Evolutionary conservation across 2,329 filamentous ascomycete genomes (phyloP).

Genomic region (Cucurbitaria berberidis): DNA sequence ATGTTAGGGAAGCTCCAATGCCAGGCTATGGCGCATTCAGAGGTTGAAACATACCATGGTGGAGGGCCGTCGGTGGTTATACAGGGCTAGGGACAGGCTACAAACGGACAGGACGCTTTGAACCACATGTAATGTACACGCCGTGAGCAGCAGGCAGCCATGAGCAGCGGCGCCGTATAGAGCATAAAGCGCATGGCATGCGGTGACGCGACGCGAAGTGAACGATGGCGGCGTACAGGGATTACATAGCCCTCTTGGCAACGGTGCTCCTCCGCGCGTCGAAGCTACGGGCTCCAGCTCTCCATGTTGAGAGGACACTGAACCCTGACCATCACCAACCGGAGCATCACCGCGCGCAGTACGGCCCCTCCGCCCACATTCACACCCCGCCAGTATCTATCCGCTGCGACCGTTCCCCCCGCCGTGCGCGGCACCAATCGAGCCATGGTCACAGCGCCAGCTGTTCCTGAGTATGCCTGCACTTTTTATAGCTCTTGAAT

Average conservation of each 20-base stretch:
- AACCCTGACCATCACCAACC: constrained; percentile 22
- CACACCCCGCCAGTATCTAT: constrained; percentile 12
- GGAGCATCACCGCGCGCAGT: constrained; percentile 11
- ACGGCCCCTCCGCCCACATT: constrained; percentile 15
- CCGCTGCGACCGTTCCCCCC: constrained; percentile 10
- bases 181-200: background rate
- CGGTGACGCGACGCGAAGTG: constrained; percentile 23
- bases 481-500: constrained; percentile 18
- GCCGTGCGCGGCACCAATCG: constrained; percentile 32
- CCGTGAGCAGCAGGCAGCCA: constrained; percentile 10
- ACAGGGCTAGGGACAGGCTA: constrained; percentile 6
- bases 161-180: background rate
- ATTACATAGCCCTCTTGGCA: constrained; percentile 19
- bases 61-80: constrained; percentile 8
- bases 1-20: constrained; percentile 9
- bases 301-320: constrained; percentile 19
- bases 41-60: constrained; percentile 31
- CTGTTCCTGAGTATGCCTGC: constrained; percentile 51
- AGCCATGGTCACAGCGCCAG: constrained; percentile 52
- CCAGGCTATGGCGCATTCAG: background rate
- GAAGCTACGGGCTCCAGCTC: constrained; percentile 25
- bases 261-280: constrained; percentile 20
- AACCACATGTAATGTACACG: constrained; percentile 15
- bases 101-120: constrained; percentile 4
- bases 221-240: constrained; percentile 11